A percentile compares a stretch with the other conserved stretches of the same genome.
Conservation (phyloP, 805 yeast species). For the Candida silvicultrix region DNA sequence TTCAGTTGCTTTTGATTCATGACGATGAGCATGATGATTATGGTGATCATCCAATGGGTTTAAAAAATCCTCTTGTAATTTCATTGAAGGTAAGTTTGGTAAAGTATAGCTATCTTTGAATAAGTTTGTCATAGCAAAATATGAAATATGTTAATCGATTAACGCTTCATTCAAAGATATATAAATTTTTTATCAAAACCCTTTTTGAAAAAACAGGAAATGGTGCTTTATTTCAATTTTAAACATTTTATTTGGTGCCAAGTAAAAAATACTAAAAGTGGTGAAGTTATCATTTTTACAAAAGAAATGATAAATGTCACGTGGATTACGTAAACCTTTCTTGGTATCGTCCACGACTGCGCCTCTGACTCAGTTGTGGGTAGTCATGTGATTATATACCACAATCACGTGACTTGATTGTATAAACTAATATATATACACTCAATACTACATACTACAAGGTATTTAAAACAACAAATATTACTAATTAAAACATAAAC, state of each 20-base stretch:
- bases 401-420: background rate
- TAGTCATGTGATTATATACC: background rate
- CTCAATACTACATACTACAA: no score
- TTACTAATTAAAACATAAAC: no score
- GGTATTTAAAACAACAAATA: no score
- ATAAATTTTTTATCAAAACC: no score
- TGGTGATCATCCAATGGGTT: background rate
- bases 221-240: background rate
- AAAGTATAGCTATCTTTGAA: conserved; percentile 2
- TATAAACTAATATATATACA: no score
- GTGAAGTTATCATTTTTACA: background rate
- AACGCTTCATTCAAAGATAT: no score
- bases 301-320: no score
- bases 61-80: background rate
- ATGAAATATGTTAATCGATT: no score
- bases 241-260: background rate
- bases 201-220: no score
- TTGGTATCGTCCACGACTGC: background rate
- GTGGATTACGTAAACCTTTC: background rate
- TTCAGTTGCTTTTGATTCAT: conserved; percentile 15
- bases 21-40: conserved; percentile 1
- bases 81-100: conserved; percentile 20
- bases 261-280: background rate
- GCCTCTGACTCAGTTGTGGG: no score
- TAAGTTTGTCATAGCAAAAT: background rate